Evolutionary conservation across 2,329 filamentous ascomycete genomes (phyloP).

Genomic region (Fusarium penzigii): DNA sequence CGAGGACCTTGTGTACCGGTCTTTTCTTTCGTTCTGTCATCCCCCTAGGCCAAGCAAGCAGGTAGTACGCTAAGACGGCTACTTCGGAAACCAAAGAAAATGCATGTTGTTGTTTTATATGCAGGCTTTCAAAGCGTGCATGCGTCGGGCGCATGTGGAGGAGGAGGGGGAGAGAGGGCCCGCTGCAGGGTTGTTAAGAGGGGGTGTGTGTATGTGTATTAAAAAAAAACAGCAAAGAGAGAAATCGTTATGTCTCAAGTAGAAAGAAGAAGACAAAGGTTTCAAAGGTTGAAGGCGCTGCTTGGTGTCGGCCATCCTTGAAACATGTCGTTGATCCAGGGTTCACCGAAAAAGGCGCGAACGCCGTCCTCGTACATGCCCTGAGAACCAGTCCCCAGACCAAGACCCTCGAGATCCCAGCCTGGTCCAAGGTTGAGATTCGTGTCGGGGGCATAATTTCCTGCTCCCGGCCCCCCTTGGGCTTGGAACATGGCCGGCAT

Average conservation of each 20-base stretch:
- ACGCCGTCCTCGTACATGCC: conserved; percentile 36
- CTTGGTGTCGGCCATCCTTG: conserved; percentile 35
- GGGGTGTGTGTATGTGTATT: background rate
- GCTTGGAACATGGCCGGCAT: conserved; percentile 20
- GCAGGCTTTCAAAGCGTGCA: too few species aligned
- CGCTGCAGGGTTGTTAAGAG: too few species aligned
- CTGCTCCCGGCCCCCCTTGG: conserved; percentile 9
- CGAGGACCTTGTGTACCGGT: too few species aligned
- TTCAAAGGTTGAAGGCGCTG: conserved; percentile 37
- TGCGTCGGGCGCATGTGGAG: too few species aligned
- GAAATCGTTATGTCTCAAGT: too few species aligned
- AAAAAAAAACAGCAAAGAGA: background rate
- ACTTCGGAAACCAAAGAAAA: too few species aligned
- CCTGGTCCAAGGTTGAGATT: conserved; percentile 26
- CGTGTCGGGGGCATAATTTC: conserved; percentile 17
- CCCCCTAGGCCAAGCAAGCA: too few species aligned
- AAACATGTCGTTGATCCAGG: conserved; percentile 42
- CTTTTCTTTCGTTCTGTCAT: too few species aligned
- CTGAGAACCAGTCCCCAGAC: conserved; percentile 27
- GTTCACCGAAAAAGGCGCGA: conserved; percentile 40
- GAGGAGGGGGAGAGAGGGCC: too few species aligned
- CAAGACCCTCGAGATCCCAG: conserved; percentile 34
- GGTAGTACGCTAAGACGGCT: too few species aligned
- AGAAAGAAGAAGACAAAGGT: background rate
- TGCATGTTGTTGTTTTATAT: too few species aligned